phyloP scores from a whole-genome alignment of 2,329 filamentous ascomycete genomes.

The Chrysoporthe cubensis region DNA sequence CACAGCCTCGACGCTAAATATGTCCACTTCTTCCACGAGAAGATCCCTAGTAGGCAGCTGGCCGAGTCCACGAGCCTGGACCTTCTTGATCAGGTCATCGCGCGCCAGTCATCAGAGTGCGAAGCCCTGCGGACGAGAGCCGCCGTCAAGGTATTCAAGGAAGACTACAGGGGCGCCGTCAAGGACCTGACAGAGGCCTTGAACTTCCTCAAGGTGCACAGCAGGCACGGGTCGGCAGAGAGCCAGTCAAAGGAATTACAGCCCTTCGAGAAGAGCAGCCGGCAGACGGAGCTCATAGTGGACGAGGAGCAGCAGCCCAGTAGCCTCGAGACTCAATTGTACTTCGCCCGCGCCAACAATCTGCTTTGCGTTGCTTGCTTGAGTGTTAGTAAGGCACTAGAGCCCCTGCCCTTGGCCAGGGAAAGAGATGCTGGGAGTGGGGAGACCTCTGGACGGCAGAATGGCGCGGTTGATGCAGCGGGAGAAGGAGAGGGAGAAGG shows the following conservation, averaged over 20 bases:
- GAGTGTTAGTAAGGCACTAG: slow-evolving; percentile 58
- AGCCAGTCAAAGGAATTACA: slow-evolving; percentile 55
- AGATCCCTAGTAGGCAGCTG: slow-evolving; percentile 77
- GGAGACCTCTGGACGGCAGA: slow-evolving; percentile 16
- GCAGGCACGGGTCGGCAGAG: slow-evolving; percentile 52
- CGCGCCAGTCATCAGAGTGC: slow-evolving; percentile 63
- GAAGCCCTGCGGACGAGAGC: slow-evolving; percentile 75
- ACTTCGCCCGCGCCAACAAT: slow-evolving; percentile 75
- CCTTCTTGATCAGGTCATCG: slow-evolving; percentile 70
- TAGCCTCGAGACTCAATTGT: slow-evolving; percentile 73
- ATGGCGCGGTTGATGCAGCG: slow-evolving; percentile 31
- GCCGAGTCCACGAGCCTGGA: slow-evolving; percentile 72
- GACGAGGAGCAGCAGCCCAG: slow-evolving; percentile 65
- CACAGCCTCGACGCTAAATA: slow-evolving; percentile 76
- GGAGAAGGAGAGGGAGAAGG: slow-evolving; percentile 28
- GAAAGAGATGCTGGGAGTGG: slow-evolving; percentile 6
- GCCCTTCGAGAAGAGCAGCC: slow-evolving; percentile 34
- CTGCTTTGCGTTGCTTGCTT: slow-evolving; percentile 74
- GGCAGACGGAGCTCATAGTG: slow-evolving; percentile 41
- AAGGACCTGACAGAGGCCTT: slow-evolving; percentile 73
- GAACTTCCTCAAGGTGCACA: slow-evolving; percentile 55
- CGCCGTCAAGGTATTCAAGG: slow-evolving; percentile 74
- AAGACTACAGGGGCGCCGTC: slow-evolving; percentile 71
- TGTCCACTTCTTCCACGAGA: slow-evolving; percentile 92
- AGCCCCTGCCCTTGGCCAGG: slow-evolving; percentile 17